These are phyloP conservation scores for Polyplosphaeria fusca DNA, from an alignment of 495 filamentous ascomycete species.

Conservation along the genomic window DNA sequence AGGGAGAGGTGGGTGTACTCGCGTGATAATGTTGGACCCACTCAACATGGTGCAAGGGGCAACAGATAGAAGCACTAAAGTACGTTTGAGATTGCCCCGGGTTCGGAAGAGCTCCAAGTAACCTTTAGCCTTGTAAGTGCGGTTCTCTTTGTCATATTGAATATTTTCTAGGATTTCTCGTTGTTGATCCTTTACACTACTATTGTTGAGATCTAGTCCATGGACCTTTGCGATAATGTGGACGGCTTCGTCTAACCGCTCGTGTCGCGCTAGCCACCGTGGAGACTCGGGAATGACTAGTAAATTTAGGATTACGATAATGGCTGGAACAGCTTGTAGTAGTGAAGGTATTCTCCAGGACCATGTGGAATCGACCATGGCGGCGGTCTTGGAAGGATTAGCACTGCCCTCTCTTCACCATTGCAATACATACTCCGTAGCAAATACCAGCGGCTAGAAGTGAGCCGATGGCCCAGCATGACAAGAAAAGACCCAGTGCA, in stretches of 20 bases:
- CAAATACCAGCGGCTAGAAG: constrained; percentile 1
- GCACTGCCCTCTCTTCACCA: neutral
- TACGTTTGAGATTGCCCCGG: neutral
- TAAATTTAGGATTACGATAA: neutral
- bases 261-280: neutral
- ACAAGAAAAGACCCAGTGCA: constrained; percentile 1
- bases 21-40: constrained; percentile 10
- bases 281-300: neutral
- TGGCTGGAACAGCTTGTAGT: neutral
- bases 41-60: neutral
- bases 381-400: neutral
- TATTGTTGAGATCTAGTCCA: neutral
- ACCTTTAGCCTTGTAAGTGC: neutral
- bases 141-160: neutral
- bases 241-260: neutral
- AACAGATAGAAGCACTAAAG: neutral
- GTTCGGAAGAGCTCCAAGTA: neutral
- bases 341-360: constrained; percentile 1
- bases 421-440: neutral
- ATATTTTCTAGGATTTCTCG: neutral
- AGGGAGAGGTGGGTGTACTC: too few species aligned
- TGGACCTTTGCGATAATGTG: neutral
- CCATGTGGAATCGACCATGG: neutral
- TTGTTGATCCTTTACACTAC: neutral
- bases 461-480: constrained; percentile 4